Evolutionary conservation across 1,284 basidiomycete species (phyloP), one percentile per base, ranked within the genome.

Genomic region (Ustilago crameri): DNA sequence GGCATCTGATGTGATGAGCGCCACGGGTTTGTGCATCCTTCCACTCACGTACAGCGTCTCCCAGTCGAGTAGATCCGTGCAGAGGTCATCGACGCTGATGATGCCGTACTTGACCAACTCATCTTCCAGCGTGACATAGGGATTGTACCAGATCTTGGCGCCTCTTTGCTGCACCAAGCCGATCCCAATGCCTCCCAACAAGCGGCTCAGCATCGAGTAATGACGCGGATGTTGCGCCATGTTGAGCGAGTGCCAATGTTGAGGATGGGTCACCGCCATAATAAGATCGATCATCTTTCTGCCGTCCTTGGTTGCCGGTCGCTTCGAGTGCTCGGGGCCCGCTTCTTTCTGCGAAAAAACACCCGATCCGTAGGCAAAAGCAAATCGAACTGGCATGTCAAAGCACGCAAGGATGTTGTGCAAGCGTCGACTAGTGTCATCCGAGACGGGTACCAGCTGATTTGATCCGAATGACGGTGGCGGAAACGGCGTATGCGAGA

Each of bases 21-120:
- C 75, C 2, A 80, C 76, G 0, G 96, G 95, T 84, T 99, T 99
- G 85, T 98, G 95, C 90, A 98, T 93, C 22, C 95, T 88, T 0
- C 95, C 96, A 1, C 93, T 91, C 44, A 97, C 89, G 84, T 99
- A 99, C 9, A 98, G 88, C 18, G 93, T 90, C 43, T 90, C 88
- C 95, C 96, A 99, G 78, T 93, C 91, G 41, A 95, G 87, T 40
- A 98, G 86, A 82, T 99, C 96, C 1, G 89, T 87, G 75, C 91
- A 93, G 27, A 99, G 87, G 57, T 90, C 90, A 75, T 95, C 92
- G 9, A 96, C 88, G 0, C 92, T 93, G 32, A 95, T 94, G 24
- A 98, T 90, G n/a, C 95, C 95, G 83, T 99, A 99, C 85, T 99
- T 99, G 85, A 98, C 91, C 50, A 88, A 90, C 91, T 96, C 79